These are phyloP conservation scores for Cryptococcus sp. DNA, from an alignment of 1,284 basidiomycete species.

Conservation along the genomic window DNA sequence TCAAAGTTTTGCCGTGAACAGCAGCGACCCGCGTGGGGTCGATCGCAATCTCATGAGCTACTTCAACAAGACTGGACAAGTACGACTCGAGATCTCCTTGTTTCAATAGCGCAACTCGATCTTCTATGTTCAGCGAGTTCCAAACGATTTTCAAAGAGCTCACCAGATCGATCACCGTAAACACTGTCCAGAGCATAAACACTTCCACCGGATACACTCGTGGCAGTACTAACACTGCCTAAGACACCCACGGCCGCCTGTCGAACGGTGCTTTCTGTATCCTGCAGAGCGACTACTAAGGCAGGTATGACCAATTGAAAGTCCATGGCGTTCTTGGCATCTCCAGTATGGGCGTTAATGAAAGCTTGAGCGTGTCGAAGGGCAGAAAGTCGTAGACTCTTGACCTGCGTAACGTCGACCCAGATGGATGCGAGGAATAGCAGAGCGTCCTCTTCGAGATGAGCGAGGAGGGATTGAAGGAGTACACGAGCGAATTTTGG, in stretches of 20 bases:
- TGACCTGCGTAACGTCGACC: slow-evolving; percentile 45
- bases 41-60: slow-evolving; percentile 61
- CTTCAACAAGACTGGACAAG: slow-evolving; percentile 55
- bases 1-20: slow-evolving; percentile 62
- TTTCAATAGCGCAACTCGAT: slow-evolving; percentile 71
- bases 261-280: slow-evolving; percentile 55
- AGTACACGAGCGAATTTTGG: slow-evolving; percentile 55
- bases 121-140: slow-evolving; percentile 42
- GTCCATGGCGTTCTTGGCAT: slow-evolving; percentile 47
- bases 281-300: slow-evolving; percentile 63
- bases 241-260: slow-evolving; percentile 64
- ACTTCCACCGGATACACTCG: slow-evolving; percentile 43
- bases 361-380: slow-evolving; percentile 69
- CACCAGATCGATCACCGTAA: slow-evolving; percentile 67
- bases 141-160: slow-evolving; percentile 23
- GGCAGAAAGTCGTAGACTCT: slow-evolving; percentile 60
- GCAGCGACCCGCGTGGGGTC: slow-evolving; percentile 61
- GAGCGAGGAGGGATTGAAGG: slow-evolving; percentile 63
- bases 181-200: slow-evolving; percentile 79
- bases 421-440: slow-evolving; percentile 73
- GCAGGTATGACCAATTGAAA: slow-evolving; percentile 84
- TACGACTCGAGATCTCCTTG: slow-evolving; percentile 67
- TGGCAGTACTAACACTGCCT: slow-evolving; percentile 28
- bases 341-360: slow-evolving; percentile 52
- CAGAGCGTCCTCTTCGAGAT: slow-evolving; percentile 66